Evolutionary conservation across 352 stramenopile genomes (phyloP).

Genomic region (Globisporangium acanthophoron): DNA sequence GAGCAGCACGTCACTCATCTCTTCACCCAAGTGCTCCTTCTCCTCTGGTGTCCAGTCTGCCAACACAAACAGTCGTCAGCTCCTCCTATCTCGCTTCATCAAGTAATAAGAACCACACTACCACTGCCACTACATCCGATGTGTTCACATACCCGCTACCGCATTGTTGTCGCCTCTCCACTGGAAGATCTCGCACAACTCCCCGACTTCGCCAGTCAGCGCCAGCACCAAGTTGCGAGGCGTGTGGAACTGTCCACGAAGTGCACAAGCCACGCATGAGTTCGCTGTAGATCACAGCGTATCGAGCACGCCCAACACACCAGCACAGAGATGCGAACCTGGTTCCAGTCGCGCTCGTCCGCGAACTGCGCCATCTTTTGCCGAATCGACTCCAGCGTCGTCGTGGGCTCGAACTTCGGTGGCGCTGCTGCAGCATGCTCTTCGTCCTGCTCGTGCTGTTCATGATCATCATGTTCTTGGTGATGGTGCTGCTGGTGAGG

Average conservation of each 20-base stretch:
- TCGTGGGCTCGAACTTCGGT: slow-evolving; percentile 41
- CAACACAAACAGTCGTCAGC: neutral
- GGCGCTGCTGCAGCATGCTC: neutral
- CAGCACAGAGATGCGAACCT: slow-evolving; percentile 21
- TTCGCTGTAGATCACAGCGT: neutral
- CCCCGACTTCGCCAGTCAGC: slow-evolving; percentile 92
- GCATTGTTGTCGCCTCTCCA: slow-evolving; percentile 82
- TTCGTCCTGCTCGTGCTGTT: neutral
- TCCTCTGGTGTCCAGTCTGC: slow-evolving; percentile 74
- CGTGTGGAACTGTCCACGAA: slow-evolving; percentile 33
- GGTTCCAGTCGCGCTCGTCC: slow-evolving; percentile 56
- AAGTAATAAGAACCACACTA: neutral
- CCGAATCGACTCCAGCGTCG: slow-evolving; percentile 53
- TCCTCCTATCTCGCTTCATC: neutral
- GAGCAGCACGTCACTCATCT: slow-evolving; percentile 96
- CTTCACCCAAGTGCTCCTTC: slow-evolving; percentile 90
- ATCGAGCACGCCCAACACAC: neutral
- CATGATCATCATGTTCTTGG: neutral
- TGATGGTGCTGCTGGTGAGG: slow-evolving; percentile 1
- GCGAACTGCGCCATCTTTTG: slow-evolving; percentile 49
- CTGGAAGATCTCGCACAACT: slow-evolving; percentile 94
- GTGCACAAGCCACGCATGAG: neutral
- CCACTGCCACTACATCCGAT: neutral
- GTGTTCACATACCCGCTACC: slow-evolving; percentile 34
- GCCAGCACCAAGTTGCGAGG: slow-evolving; percentile 93